Conservation (phyloP, 371 early-diverging fungal species). For the Nematocida sp. region DNA sequence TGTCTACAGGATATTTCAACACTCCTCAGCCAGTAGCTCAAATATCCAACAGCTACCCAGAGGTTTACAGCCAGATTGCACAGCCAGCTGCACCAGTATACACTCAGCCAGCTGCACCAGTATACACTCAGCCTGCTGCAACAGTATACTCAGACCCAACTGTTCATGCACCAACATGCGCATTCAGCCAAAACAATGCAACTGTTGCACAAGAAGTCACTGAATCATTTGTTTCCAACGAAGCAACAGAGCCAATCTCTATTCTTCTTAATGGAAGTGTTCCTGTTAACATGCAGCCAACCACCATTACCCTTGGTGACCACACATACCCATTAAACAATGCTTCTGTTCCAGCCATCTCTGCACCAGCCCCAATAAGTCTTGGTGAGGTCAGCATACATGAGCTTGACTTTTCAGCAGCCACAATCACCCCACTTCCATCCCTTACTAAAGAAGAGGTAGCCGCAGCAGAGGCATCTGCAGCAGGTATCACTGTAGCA, state of each 20-base stretch:
- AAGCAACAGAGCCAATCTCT: slow-evolving; percentile 23
- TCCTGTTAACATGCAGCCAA: slow-evolving; percentile 43
- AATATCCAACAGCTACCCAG: too few species aligned
- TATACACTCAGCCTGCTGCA: background rate
- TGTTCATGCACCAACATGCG: background rate
- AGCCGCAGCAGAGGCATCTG: slow-evolving; percentile 2
- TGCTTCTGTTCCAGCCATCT: background rate
- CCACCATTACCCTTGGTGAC: slow-evolving; percentile 42
- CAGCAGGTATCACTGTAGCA: slow-evolving; percentile 31
- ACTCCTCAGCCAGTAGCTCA: background rate
- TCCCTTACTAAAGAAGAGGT: background rate
- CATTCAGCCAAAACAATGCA: background rate
- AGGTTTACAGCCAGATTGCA: background rate
- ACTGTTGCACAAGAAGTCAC: background rate
- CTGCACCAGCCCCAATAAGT: background rate
- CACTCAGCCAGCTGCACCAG: background rate
- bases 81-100: background rate
- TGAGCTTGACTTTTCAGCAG: background rate
- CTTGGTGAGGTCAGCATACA: background rate
- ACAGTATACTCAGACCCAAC: too few species aligned
- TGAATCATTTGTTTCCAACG: background rate
- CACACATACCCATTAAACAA: slow-evolving; percentile 31
- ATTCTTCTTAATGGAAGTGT: slow-evolving; percentile 50
- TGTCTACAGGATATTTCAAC: slow-evolving; percentile 22
- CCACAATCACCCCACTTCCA: background rate